phyloP scores from a whole-genome alignment of 2,329 filamentous ascomycete species.

The Alternaria brassicae region DNA sequence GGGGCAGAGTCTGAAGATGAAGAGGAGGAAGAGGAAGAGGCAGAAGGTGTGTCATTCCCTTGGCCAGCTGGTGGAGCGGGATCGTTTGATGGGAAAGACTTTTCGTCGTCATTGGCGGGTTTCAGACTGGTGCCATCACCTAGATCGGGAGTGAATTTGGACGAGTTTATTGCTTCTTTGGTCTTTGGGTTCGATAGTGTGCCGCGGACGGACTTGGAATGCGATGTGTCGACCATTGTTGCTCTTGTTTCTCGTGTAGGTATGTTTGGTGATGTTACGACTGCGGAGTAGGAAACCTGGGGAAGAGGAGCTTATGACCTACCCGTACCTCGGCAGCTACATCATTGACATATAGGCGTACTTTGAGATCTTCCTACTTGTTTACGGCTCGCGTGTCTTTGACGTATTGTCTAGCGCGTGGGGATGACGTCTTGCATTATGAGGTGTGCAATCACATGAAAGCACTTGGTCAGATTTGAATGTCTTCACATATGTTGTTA shows the following conservation, averaged over 20 bases:
- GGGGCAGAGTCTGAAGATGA: conserved; percentile 16
- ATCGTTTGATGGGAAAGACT: conserved; percentile 19
- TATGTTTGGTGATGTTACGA: neutral
- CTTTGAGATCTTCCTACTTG: conserved; percentile 1
- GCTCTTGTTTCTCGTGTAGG: conserved; percentile 19
- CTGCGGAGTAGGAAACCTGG: neutral
- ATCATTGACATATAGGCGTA: conserved; percentile 16
- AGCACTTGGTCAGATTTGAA: neutral
- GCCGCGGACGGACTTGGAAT: conserved; percentile 42
- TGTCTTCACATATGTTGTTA: neutral
- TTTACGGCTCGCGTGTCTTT: conserved; percentile 15
- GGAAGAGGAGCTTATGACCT: neutral
- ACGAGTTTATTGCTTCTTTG: conserved; percentile 26
- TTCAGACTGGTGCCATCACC: conserved; percentile 38
- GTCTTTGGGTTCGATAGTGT: conserved; percentile 42
- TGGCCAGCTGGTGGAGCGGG: conserved; percentile 17
- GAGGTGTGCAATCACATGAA: conserved; percentile 6
- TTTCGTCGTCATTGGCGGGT: conserved; percentile 24
- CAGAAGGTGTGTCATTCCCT: conserved; percentile 6
- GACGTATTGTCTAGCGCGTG: conserved; percentile 23
- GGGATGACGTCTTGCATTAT: conserved; percentile 35
- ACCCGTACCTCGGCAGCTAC: conserved; percentile 7
- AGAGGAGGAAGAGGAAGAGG: neutral
- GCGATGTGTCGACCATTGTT: conserved; percentile 8
- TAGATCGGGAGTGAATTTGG: conserved; percentile 22